phyloP scores from a whole-genome alignment of 306 rosid genomes.

The Casuarina cunninghamiana region DNA sequence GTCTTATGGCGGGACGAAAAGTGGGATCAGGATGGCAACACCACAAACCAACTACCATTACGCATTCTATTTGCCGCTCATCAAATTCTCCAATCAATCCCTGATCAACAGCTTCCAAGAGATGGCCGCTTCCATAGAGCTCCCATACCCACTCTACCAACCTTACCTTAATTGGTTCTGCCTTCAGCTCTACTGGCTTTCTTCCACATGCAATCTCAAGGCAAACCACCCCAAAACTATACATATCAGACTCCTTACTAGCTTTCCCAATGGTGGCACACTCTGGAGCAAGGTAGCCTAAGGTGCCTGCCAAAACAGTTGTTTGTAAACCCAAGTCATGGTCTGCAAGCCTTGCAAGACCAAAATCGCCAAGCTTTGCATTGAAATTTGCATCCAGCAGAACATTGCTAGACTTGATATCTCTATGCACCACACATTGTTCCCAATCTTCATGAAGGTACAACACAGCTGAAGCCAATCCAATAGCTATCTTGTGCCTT shows the following conservation, averaged over 20 bases:
- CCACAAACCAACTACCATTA: conserved; percentile 64
- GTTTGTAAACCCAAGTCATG: no score
- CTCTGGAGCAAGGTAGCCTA: conserved; percentile 76
- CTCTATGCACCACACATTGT: no score
- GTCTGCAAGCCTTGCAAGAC: no score
- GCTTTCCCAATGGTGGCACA: conserved; percentile 70
- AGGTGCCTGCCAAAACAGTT: conserved; percentile 60
- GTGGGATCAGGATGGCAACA: conserved; percentile 70
- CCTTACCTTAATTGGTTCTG: conserved; percentile 43
- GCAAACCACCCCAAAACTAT: conserved; percentile 73
- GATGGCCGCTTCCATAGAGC: conserved; percentile 56
- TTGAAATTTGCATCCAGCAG: no score
- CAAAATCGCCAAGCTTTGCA: no score
- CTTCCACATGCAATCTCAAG: conserved; percentile 75
- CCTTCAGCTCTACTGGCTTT: conserved; percentile 52
- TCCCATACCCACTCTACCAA: conserved; percentile 78
- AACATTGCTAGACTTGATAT: no score
- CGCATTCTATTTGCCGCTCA: conserved; percentile 45
- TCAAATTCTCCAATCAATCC: conserved; percentile 54
- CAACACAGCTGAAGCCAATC: no score
- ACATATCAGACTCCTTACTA: conserved; percentile 69
- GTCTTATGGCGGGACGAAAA: conserved; percentile 60
- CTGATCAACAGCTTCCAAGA: conserved; percentile 49
- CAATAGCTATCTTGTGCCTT: no score
- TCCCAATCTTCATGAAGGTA: no score